Conservation (phyloP, 768 basidiomycete species). For the Boletales sp. region DNA sequence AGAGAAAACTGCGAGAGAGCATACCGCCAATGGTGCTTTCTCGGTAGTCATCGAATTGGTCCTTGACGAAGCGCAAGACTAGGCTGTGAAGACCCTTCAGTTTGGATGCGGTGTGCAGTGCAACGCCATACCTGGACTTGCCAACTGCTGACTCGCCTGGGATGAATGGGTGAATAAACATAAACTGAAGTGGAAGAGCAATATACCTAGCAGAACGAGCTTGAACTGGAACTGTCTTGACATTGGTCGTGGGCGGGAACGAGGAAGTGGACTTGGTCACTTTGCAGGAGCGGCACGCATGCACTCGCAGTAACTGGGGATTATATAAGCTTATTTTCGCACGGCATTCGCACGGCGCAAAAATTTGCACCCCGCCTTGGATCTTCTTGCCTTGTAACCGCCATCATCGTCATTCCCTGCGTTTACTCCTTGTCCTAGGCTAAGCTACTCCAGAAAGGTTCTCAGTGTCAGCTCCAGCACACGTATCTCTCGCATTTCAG, state of each 20-base stretch:
- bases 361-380: slow-evolving; percentile 23
- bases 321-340: slow-evolving; percentile 29
- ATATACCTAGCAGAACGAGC: slow-evolving; percentile 88
- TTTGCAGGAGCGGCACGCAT: slow-evolving; percentile 2
- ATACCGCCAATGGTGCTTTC: slow-evolving; percentile 91
- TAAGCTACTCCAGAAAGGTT: slow-evolving; percentile 26
- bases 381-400: slow-evolving; percentile 30
- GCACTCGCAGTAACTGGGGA: slow-evolving; percentile 7
- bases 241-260: slow-evolving; percentile 49
- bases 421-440: slow-evolving; percentile 19
- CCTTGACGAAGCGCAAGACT: slow-evolving; percentile 94
- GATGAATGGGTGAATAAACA: slow-evolving; percentile 8
- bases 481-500: slow-evolving; percentile 16
- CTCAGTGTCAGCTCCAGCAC: slow-evolving; percentile 15
- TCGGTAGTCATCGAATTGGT: slow-evolving; percentile 93
- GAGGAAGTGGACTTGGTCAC: slow-evolving; percentile 17
- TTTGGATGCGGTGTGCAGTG: slow-evolving; percentile 19
- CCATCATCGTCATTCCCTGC: slow-evolving; percentile 34
- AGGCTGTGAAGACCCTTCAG: slow-evolving; percentile 48
- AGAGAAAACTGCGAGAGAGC: neutral
- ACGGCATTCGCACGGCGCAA: slow-evolving; percentile 27
- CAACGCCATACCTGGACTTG: slow-evolving; percentile 72
- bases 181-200: neutral
- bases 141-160: slow-evolving; percentile 97
- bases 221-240: slow-evolving; percentile 95